phyloP scores from a whole-genome alignment of 176 grass and related monocot genomes.

The Thinopyrum elongatum region DNA sequence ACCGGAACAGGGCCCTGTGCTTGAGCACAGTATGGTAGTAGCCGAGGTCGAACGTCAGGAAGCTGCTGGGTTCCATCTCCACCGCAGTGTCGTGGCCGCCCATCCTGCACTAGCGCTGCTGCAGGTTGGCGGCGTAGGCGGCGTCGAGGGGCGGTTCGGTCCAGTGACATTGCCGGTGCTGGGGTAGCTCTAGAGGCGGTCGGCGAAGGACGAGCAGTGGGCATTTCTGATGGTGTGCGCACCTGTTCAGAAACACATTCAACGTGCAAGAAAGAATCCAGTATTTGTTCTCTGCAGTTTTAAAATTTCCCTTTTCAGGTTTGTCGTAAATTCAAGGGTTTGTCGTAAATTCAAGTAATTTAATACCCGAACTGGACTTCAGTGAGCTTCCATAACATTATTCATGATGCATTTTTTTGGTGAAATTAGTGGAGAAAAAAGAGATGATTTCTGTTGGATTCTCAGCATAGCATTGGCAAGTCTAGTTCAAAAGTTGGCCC shows the following conservation, averaged over 20 bases:
- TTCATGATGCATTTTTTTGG: too few relatives aligned
- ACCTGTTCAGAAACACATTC: neutral
- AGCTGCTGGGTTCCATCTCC: conserved; percentile 91
- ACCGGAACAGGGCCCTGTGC: conserved; percentile 59
- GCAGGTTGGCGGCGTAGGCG: conserved; percentile 59
- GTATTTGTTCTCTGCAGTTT: neutral
- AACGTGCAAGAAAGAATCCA: neutral
- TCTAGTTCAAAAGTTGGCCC: too few relatives aligned
- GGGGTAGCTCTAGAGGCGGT: conserved; percentile 45
- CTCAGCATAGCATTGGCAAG: too few relatives aligned
- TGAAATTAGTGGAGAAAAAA: too few relatives aligned
- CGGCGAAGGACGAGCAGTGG: conserved; percentile 29
- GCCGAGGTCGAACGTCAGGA: conserved; percentile 59
- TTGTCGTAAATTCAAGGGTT: too few relatives aligned
- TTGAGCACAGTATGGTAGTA: conserved; percentile 71
- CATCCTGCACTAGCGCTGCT: conserved; percentile 50
- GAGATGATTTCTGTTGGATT: too few relatives aligned
- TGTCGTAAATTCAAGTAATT: too few relatives aligned
- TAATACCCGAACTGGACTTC: too few relatives aligned
- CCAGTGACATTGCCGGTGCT: conserved; percentile 30
- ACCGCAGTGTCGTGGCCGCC: conserved; percentile 28
- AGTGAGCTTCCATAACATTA: too few relatives aligned
- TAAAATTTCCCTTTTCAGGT: neutral
- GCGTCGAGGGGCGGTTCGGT: conserved; percentile 52
- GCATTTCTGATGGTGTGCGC: neutral